Percentiles rank a stretch among this genome's conserved stretches.
phyloP scores from a whole-genome alignment of 176 grass and related monocot genomes.

The Musa itinerans region DNA sequence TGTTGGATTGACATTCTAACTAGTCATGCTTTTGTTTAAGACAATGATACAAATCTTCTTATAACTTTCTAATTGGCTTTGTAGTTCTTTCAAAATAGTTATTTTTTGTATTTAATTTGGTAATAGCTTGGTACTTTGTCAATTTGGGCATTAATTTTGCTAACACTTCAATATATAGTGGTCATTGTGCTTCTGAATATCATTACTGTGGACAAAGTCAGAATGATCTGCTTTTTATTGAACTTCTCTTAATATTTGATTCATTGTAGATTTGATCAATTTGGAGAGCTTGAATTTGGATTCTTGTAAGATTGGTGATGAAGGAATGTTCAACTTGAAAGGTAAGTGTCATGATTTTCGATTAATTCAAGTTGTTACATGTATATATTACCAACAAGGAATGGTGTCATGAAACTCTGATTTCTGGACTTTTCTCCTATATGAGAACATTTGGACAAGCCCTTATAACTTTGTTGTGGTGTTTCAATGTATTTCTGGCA shows the following conservation, averaged over 20 bases:
- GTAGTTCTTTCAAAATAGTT: too few relatives aligned
- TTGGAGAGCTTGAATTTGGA: conserved; percentile 96
- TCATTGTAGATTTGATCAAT: conserved; percentile 60
- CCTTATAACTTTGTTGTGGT: too few relatives aligned
- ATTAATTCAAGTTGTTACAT: background rate
- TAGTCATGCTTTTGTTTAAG: background rate
- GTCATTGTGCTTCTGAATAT: background rate
- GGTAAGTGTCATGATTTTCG: conserved; percentile 28
- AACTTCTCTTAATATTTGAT: conserved; percentile 4
- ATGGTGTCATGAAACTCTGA: background rate
- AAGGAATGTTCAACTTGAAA: conserved; percentile 68
- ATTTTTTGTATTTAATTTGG: background rate
- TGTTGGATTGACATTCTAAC: background rate
- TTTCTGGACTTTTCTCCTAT: background rate
- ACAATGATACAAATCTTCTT: background rate
- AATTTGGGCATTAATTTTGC: background rate
- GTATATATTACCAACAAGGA: background rate
- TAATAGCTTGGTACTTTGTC: background rate
- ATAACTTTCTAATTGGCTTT: conserved; percentile 1
- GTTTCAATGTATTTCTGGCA: too few relatives aligned
- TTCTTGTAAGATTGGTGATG: conserved; percentile 82
- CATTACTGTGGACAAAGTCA: background rate
- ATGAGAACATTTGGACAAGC: too few relatives aligned
- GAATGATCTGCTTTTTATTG: conserved; percentile 17
- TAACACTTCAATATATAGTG: background rate